These are phyloP conservation scores for Tulasnella sp. DNA, from an alignment of 768 basidiomycete genomes.

Conservation along the genomic window DNA sequence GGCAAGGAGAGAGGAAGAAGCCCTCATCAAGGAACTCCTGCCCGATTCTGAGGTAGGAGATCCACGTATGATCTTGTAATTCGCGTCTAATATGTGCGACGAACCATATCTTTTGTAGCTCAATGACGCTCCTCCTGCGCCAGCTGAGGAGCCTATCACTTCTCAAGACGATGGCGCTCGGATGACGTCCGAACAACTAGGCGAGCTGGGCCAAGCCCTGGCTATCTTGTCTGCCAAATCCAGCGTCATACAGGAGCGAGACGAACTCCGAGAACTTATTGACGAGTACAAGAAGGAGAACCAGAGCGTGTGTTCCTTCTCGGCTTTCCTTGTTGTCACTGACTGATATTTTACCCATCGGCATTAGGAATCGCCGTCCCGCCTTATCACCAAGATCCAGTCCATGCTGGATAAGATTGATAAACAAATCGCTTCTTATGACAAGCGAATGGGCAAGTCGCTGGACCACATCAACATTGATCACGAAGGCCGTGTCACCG, in stretches of 20 bases:
- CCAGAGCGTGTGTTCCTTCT: conserved; percentile 26
- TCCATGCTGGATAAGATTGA: conserved; percentile 92
- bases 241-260: conserved; percentile 89
- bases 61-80: background rate
- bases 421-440: conserved; percentile 82
- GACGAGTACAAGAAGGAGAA: conserved; percentile 95
- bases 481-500: conserved; percentile 77
- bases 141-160: conserved; percentile 4
- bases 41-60: conserved; percentile 76
- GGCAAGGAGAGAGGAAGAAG: conserved; percentile 45
- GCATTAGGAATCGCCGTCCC: conserved; percentile 70
- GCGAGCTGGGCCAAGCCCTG: conserved; percentile 85
- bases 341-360: conserved; percentile 27
- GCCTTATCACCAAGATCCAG: conserved; percentile 64
- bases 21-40: conserved; percentile 68
- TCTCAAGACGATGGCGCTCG: conserved; percentile 39
- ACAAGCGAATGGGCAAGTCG: conserved; percentile 71
- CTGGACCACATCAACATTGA: conserved; percentile 80
- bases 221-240: conserved; percentile 87
- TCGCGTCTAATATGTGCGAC: too few relatives aligned
- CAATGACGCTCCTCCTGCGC: background rate
- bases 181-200: conserved; percentile 94
- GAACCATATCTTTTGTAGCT: conserved; percentile 2
- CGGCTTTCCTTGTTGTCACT: background rate
- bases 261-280: conserved; percentile 84